Percentiles rank a stretch among this genome's conserved stretches.
These are phyloP conservation scores for Raphanus raphanistrum DNA, from an alignment of 345 rosid species.

Conservation along the genomic window DNA sequence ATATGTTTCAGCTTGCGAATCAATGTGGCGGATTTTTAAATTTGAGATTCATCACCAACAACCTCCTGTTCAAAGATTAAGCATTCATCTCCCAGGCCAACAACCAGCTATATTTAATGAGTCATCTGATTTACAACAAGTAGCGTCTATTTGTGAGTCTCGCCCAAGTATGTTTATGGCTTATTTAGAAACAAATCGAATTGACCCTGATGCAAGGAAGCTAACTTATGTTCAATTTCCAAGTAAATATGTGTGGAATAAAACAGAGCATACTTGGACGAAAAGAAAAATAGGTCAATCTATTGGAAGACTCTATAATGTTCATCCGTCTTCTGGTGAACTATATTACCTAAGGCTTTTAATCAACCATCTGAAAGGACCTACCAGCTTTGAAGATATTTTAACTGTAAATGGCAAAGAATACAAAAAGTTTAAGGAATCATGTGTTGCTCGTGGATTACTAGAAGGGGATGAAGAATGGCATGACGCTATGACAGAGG, in stretches of 20 bases:
- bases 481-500: not conserved
- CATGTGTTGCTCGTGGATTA: not conserved
- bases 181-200: too few relatives aligned
- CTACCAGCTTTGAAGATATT: not conserved
- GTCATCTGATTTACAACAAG: not conserved
- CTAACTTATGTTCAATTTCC: not conserved
- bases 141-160: not conserved
- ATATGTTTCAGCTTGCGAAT: not conserved
- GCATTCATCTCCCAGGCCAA: not conserved
- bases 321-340: not conserved
- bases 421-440: not conserved
- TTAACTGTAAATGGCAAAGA: not conserved
- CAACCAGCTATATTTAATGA: not conserved
- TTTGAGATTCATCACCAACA: not conserved
- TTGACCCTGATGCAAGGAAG: not conserved
- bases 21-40: not conserved
- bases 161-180: not conserved
- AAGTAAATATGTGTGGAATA: not conserved
- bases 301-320: not conserved
- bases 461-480: not conserved
- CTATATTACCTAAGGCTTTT: not conserved
- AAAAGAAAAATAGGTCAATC: not conserved
- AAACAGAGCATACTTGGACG: not conserved
- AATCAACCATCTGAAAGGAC: not conserved
- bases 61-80: not conserved